These are phyloP conservation scores for Camelina hispida DNA, from an alignment of 345 rosid genomes.

Conservation along the genomic window DNA sequence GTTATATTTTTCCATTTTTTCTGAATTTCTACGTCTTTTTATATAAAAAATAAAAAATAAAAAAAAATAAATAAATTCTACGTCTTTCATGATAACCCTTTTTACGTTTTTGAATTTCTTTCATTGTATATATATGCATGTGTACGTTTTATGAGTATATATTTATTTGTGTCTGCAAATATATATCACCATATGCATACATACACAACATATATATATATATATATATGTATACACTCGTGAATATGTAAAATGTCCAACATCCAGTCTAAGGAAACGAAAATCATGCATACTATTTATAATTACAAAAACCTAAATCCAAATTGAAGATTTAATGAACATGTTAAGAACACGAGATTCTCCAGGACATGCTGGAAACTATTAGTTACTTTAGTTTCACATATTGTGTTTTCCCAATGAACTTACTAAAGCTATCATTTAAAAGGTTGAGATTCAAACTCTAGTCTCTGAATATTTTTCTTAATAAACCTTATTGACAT, in stretches of 20 bases:
- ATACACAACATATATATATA: no score
- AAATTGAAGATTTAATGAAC: conserved; percentile 7
- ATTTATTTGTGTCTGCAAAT: background rate
- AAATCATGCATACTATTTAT: background rate
- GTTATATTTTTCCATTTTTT: background rate
- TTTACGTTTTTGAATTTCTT: conserved; percentile 9
- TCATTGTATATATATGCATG: background rate
- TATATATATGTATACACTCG: background rate
- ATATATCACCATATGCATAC: background rate
- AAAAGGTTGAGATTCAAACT: background rate
- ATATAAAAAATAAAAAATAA: no score
- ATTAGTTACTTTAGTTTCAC: conserved; percentile 16
- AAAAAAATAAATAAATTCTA: background rate
- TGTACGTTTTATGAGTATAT: background rate
- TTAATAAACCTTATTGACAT: conserved; percentile 2
- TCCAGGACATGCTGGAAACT: conserved; percentile 10
- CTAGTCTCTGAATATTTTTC: background rate
- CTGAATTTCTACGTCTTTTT: background rate
- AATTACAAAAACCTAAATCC: conserved; percentile 20
- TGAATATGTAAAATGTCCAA: conserved; percentile 16
- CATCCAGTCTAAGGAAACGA: background rate
- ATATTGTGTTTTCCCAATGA: background rate
- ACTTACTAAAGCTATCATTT: background rate
- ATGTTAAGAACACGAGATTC: background rate
- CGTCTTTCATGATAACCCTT: background rate